These are phyloP conservation scores for Scutellaria minor DNA, from an alignment of 257 asterid genomes.

Conservation along the genomic window DNA sequence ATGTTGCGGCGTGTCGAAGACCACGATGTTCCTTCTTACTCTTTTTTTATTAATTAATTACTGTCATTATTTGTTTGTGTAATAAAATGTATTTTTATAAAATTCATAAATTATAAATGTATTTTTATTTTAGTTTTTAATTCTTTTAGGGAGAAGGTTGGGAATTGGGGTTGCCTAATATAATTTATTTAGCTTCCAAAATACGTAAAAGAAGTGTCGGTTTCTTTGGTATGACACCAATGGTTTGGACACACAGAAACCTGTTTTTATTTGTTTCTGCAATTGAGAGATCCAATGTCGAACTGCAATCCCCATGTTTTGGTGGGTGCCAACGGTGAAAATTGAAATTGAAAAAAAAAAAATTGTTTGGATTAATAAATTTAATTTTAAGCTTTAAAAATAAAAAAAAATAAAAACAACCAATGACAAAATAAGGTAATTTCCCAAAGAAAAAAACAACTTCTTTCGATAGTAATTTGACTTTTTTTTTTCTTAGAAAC, in stretches of 20 bases:
- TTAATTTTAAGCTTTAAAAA: no score
- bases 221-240: slow-evolving; percentile 29
- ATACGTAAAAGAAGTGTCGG: slow-evolving; percentile 37
- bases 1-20: slow-evolving; percentile 54
- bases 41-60: neutral
- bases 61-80: neutral
- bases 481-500: no score
- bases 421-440: no score
- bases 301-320: slow-evolving; percentile 30
- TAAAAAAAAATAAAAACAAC: no score
- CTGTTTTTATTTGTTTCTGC: slow-evolving; percentile 27
- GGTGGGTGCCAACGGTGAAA: neutral
- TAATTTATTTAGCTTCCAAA: slow-evolving; percentile 28
- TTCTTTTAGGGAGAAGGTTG: no score
- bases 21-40: slow-evolving; percentile 26
- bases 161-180: neutral
- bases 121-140: no score
- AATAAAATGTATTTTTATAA: neutral
- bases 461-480: no score
- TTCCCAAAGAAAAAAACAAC: no score
- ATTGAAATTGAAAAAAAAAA: neutral
- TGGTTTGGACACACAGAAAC: slow-evolving; percentile 1
- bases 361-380: no score
- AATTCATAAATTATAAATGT: neutral
- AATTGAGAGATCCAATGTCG: slow-evolving; percentile 38